Conservation (phyloP, 2,329 filamentous ascomycete genomes). For the Hansfordia pulvinata region DNA sequence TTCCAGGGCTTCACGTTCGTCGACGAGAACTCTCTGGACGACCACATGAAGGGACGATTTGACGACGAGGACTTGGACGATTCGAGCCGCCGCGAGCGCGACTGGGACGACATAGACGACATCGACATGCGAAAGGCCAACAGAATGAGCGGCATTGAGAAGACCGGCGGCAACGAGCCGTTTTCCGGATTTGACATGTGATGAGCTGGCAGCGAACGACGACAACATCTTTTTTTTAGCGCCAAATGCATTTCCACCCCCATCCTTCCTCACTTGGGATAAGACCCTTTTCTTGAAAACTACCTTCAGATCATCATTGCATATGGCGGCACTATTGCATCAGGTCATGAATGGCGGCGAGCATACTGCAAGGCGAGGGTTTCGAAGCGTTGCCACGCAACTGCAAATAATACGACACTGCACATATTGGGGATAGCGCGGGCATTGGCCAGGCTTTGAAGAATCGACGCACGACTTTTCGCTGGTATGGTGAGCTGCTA, state of each 20-base stretch:
- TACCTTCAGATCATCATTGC: constrained; percentile 21
- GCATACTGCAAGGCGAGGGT: constrained; percentile 11
- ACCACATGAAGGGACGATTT: constrained; percentile 50
- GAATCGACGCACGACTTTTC: no score
- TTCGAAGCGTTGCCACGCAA: no score
- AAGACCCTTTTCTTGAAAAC: constrained; percentile 11
- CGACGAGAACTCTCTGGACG: constrained; percentile 90
- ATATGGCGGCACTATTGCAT: constrained; percentile 21
- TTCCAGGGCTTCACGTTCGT: constrained; percentile 98
- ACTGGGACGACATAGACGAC: constrained; percentile 47
- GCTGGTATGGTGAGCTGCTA: no score
- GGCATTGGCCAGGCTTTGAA: no score
- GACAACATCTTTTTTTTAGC: no score
- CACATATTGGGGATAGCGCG: no score
- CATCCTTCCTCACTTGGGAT: no score
- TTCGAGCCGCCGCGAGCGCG: constrained; percentile 30
- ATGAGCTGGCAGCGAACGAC: no score
- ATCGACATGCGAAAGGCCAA: constrained; percentile 36
- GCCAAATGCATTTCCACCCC: no score
- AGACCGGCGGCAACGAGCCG: constrained; percentile 46
- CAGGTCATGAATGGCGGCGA: constrained; percentile 11
- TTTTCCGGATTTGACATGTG: constrained; percentile 54
- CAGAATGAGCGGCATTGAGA: constrained; percentile 51
- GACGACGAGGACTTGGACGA: constrained; percentile 51
- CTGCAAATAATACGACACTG: constrained; percentile 16